phyloP scores from a whole-genome alignment of 345 rosid genomes.

The Dipteronia dyeriana region DNA sequence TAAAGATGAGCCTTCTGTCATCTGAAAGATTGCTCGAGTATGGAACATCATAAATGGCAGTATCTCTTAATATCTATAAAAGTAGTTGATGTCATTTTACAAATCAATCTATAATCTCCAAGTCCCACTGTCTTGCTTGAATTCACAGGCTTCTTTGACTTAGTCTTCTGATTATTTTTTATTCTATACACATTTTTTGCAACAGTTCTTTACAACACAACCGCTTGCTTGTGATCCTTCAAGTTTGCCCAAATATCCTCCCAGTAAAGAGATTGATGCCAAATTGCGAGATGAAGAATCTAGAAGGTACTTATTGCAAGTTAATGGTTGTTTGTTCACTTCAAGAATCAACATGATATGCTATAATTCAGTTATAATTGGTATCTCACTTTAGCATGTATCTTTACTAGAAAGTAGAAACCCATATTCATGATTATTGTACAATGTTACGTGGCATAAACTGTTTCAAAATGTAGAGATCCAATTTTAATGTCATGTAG shows the following conservation, averaged over 20 bases:
- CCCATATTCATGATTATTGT: background rate
- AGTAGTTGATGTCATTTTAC: background rate
- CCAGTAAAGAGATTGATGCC: slow-evolving; percentile 95
- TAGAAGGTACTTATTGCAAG: slow-evolving; percentile 49
- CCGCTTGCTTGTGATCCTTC: slow-evolving; percentile 93
- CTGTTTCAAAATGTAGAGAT: background rate
- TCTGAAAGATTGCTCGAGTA: background rate
- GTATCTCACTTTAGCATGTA: background rate
- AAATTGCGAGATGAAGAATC: slow-evolving; percentile 80
- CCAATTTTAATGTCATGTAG: background rate
- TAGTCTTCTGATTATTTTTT: background rate
- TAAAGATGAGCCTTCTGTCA: background rate
- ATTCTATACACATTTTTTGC: slow-evolving; percentile 3
- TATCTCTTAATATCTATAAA: background rate
- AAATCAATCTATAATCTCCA: background rate
- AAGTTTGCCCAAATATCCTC: slow-evolving; percentile 90
- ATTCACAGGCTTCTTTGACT: background rate
- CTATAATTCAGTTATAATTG: background rate
- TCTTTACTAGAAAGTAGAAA: background rate
- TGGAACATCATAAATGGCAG: background rate
- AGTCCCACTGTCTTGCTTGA: background rate
- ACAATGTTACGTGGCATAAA: background rate
- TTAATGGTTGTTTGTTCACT: slow-evolving; percentile 5
- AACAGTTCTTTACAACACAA: slow-evolving; percentile 70
- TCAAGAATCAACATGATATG: slow-evolving; percentile 5